Evolutionary conservation across 2,329 filamentous ascomycete species (phyloP), one percentile per base, ranked within the genome.

Genomic region (Penicillium rolfsii): DNA sequence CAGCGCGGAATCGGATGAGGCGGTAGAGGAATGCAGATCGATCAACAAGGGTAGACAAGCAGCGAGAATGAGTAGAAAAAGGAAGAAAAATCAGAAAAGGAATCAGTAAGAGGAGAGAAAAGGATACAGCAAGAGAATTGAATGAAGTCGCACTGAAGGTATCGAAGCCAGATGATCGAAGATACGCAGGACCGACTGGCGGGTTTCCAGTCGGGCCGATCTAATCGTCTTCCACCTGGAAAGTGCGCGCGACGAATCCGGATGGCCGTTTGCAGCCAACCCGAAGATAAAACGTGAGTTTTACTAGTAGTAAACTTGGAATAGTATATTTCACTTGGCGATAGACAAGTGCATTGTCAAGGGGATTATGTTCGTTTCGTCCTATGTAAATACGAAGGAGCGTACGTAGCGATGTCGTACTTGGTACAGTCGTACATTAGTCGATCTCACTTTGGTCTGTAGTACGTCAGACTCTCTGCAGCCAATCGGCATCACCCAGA

Each of bases 191-290:
- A 30, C 50, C 16, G 46, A 35, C 46, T 28, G 49, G 7, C 19
- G 50, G 24, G 50, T 11, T 53, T 28, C 50, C 50, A 53, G 11
- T 8, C 50, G 40, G 53, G 52, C 38, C 38, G 41, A 48, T 56
- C 53, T 40, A 24, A 28, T 41, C 30, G 57, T 40, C 49, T 49
- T 38, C 43, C 24, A 24, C 30, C 38, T 46, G 14, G 38, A 19
- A 28, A 36, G 28, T 30, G 28, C 26, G 24, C 26, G 14, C 50
- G 45, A 66, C 63, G 62, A 68, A 69, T 67, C 61, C 67, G 67
- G 67, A 22, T 52, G 46, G 55, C 67, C 66, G 67, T 58, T 69
- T 69, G 67, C 67, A 59, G 60, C 56, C 58, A 57, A 49, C 52
- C 35, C 48, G 30, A 53, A 9, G 30, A 26, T 19, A 22, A 22